Percentiles rank a stretch among this genome's conserved stretches.
phyloP scores from a whole-genome alignment of 2,329 filamentous ascomycete species.

The Ceratocystis lukuohia region DNA sequence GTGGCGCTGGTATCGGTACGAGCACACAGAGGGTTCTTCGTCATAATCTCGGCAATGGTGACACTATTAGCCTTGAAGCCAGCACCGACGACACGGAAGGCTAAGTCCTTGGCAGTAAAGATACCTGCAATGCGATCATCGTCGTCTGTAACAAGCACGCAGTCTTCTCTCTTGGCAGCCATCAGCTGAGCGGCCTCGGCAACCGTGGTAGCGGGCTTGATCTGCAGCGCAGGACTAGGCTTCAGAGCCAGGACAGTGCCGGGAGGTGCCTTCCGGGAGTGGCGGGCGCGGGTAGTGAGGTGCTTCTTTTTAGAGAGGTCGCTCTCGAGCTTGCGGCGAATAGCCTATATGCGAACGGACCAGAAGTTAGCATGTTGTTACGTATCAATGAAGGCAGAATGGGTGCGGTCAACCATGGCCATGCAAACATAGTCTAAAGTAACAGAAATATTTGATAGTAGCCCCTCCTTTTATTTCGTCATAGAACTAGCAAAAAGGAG shows the following conservation, averaged over 20 bases:
- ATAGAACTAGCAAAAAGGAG: neutral
- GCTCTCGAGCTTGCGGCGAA: constrained; percentile 89
- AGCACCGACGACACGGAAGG: constrained; percentile 86
- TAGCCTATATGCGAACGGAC: constrained; percentile 49
- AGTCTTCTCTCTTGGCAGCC: constrained; percentile 97
- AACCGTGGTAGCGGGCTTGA: constrained; percentile 88
- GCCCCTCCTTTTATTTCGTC: neutral
- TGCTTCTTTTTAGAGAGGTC: constrained; percentile 97
- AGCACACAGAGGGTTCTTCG: constrained; percentile 95
- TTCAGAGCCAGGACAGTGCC: constrained; percentile 92
- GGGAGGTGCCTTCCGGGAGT: constrained; percentile 83
- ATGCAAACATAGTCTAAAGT: neutral
- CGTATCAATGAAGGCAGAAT: neutral
- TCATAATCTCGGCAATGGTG: constrained; percentile 98
- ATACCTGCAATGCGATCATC: constrained; percentile 97
- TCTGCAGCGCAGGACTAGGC: constrained; percentile 90
- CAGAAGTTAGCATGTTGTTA: constrained; percentile 16
- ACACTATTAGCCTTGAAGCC: constrained; percentile 80
- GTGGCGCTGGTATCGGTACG: constrained; percentile 96
- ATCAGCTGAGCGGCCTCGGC: constrained; percentile 95
- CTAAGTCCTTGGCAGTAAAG: constrained; percentile 96
- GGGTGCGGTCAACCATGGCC: neutral
- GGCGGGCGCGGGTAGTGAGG: constrained; percentile 60
- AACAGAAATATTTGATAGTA: neutral
- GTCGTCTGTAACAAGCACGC: constrained; percentile 92